Percentiles rank a stretch among this genome's conserved stretches.
phyloP scores from a whole-genome alignment of 2,329 filamentous ascomycete species.

The Microdochium paspali region DNA sequence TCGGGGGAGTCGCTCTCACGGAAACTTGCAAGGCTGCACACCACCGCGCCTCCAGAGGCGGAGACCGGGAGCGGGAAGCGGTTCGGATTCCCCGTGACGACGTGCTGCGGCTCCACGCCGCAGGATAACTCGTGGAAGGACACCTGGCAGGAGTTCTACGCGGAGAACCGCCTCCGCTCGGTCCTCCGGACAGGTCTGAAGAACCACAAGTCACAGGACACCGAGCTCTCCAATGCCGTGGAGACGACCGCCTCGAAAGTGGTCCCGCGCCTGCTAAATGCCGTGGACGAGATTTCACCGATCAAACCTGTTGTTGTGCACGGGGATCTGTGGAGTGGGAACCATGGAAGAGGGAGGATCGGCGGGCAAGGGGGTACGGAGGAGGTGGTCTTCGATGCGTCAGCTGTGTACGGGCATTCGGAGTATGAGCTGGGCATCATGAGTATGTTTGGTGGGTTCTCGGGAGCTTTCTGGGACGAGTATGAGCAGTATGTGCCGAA shows the following conservation, averaged over 20 bases:
- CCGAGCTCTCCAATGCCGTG: slow-evolving; percentile 51
- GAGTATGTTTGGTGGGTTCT: slow-evolving; percentile 92
- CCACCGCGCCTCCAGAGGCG: slow-evolving; percentile 31
- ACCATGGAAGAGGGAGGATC: slow-evolving; percentile 60
- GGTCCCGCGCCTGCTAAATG: slow-evolving; percentile 67
- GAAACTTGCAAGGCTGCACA: slow-evolving; percentile 73
- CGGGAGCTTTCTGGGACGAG: slow-evolving; percentile 59
- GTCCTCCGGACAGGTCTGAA: slow-evolving; percentile 50
- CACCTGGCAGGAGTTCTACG: slow-evolving; percentile 82
- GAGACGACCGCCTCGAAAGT: slow-evolving; percentile 54
- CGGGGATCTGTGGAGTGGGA: slow-evolving; percentile 91
- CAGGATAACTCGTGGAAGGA: slow-evolving; percentile 68
- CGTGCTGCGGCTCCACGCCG: slow-evolving; percentile 76
- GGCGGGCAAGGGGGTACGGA: slow-evolving; percentile 40
- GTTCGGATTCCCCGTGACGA: slow-evolving; percentile 79
- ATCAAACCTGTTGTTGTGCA: slow-evolving; percentile 76
- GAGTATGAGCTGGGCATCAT: slow-evolving; percentile 93
- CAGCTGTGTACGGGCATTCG: slow-evolving; percentile 72
- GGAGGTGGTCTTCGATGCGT: slow-evolving; percentile 76
- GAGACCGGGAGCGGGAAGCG: slow-evolving; percentile 50
- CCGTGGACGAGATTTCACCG: slow-evolving; percentile 47
- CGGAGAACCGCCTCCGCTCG: slow-evolving; percentile 59
- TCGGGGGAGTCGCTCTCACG: slow-evolving; percentile 54
- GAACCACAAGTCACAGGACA: slow-evolving; percentile 52
- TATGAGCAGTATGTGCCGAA: slow-evolving; percentile 70